Conservation (phyloP, 495 filamentous ascomycete genomes). For the Penicillium daleae region DNA sequence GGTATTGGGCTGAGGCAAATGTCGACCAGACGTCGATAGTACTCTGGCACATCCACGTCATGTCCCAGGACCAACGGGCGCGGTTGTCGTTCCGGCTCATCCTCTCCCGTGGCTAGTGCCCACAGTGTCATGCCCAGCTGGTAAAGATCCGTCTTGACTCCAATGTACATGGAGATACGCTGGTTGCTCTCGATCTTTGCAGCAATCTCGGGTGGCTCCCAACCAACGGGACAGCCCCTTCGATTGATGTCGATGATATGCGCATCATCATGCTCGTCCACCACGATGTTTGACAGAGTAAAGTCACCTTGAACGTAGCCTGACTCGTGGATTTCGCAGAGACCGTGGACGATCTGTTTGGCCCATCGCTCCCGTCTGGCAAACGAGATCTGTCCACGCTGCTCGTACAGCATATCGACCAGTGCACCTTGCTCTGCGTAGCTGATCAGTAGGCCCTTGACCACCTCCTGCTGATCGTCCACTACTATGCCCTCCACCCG, state of each 20-base stretch:
- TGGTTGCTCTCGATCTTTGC: conserved; percentile 88
- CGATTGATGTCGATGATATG: conserved; percentile 99
- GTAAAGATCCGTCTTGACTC: conserved; percentile 94
- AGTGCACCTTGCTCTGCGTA: conserved; percentile 87
- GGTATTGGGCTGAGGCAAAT: conserved; percentile 61
- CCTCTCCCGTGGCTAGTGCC: conserved; percentile 83
- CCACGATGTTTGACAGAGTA: conserved; percentile 95
- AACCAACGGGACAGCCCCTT: conserved; percentile 92
- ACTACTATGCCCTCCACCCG: conserved; percentile 88
- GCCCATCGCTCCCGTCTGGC: conserved; percentile 85
- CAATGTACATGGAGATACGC: conserved; percentile 96
- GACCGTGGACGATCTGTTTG: conserved; percentile 84
- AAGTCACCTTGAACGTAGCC: conserved; percentile 99
- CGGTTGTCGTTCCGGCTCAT: conserved; percentile 82
- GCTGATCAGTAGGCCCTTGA: conserved; percentile 90
- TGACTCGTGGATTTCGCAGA: conserved; percentile 92
- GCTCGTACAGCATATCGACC: conserved; percentile 88
- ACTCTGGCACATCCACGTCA: conserved; percentile 57
- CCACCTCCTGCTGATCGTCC: conserved; percentile 70
- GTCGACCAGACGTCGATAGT: conserved; percentile 61
- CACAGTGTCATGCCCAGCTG: conserved; percentile 98
- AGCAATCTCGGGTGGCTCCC: conserved; percentile 94
- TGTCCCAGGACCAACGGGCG: conserved; percentile 65
- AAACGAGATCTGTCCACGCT: conserved; percentile 68
- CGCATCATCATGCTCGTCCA: conserved; percentile 81